Percentiles rank a stretch among this genome's conserved stretches.
phyloP scores from a whole-genome alignment of 352 stramenopile genomes.

The Bremia lactucae region DNA sequence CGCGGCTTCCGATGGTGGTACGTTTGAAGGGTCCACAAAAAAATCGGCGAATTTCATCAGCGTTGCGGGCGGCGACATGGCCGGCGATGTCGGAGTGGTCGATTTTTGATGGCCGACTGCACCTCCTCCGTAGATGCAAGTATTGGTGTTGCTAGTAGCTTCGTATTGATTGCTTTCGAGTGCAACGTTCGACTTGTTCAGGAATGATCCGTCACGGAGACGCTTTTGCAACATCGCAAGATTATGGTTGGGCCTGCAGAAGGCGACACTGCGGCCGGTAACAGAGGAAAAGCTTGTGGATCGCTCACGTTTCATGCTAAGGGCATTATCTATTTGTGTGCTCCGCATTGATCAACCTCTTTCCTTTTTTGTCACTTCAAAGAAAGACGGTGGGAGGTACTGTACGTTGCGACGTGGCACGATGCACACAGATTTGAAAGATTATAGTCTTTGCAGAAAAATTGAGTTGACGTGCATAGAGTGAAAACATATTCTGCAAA shows the following conservation, averaged over 20 bases:
- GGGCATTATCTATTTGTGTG: too few species aligned
- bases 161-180: conserved; percentile 2
- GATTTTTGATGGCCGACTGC: conserved; percentile 1
- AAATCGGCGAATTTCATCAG: conserved; percentile 23
- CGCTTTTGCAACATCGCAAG: conserved; percentile 33
- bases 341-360: too few species aligned
- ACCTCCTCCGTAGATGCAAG: background rate
- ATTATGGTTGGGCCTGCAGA: conserved; percentile 21
- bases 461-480: too few species aligned
- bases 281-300: conserved; percentile 19
- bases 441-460: too few species aligned
- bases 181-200: conserved; percentile 5
- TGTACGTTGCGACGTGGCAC: too few species aligned
- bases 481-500: too few species aligned
- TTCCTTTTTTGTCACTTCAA: too few species aligned
- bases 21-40: conserved; percentile 30
- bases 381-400: too few species aligned
- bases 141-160: conserved; percentile 1
- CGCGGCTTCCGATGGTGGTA: conserved; percentile 34
- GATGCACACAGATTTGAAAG: too few species aligned
- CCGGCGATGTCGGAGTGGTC: conserved; percentile 14
- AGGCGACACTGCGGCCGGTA: conserved; percentile 9
- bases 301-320: conserved; percentile 41
- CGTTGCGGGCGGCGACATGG: conserved; percentile 2
- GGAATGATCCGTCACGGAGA: conserved; percentile 17